Base-by-base conservation (phyloP, 257 asterid species). In the Fraxinus anomala region DNA sequence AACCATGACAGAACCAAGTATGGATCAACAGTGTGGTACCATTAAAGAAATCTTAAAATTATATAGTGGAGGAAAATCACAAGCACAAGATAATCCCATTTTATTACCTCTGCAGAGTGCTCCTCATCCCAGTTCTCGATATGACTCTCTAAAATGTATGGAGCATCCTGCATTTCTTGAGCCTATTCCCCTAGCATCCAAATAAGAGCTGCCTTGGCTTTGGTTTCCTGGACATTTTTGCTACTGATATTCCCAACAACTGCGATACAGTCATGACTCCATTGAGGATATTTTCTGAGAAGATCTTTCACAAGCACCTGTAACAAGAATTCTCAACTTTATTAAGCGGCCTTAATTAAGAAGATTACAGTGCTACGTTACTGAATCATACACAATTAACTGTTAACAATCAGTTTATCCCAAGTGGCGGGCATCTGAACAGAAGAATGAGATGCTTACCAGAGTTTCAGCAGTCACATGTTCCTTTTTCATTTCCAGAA, bases 141-240 rank as follows among this genome's bases (percentile, higher is more conserved):
- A 79, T 93, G 90, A 79, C 92, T 83, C 83, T 92, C 98, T 73
- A 96, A 85, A 68, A 92, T 84, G 79, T 96, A 96, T 36, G 99
- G 99, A 88, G 97, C 94, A 80, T 96, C 97, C 80, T 89, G 97
- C 99, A 96, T 96, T 80, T 93, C 99, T 84, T 91, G 97, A 76
- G 99, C 97, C 81, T 93, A 96, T 84, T 96, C 99, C 84, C 99
- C 99, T 26, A 93, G 83, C 98, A 92, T 96, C 99, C 99, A 96
- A 84, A 93, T 96, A 78, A 93, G 96, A 85, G 99, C 96, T 77
- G 99, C 90, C 87, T 93, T 96, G 77, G 99, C 99, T 86, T 92
- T 92, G 68, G 98, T 97, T 85, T 96, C 99, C 86, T 96, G 97
- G 73, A 96, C 85, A 82, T 89, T 93, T 80, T 89, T 93, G 94